Percentiles rank a stretch among this genome's conserved stretches.
These are phyloP conservation scores for Solanum chaucha DNA, from an alignment of 257 asterid species.

Conservation along the genomic window DNA sequence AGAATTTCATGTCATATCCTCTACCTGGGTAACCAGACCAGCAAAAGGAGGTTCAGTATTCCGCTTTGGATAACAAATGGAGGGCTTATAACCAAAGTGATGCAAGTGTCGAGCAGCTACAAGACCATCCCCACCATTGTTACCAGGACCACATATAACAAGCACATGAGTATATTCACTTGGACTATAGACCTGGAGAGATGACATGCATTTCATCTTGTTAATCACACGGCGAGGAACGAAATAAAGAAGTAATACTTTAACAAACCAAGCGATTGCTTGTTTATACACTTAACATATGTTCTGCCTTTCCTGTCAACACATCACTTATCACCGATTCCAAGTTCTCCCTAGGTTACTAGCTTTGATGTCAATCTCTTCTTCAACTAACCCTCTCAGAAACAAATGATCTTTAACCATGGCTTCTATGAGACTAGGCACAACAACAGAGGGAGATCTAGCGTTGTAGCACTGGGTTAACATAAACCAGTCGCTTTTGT, in stretches of 20 bases:
- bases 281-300: not conserved
- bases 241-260: not conserved
- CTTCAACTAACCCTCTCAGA: not conserved
- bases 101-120: slow-evolving; percentile 29
- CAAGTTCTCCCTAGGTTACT: not conserved
- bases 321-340: not conserved
- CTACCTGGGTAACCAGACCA: slow-evolving; percentile 83
- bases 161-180: slow-evolving; percentile 13
- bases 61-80: slow-evolving; percentile 21
- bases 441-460: not conserved
- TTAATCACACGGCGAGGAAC: not conserved
- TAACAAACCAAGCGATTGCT: not conserved
- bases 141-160: slow-evolving; percentile 28
- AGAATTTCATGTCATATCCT: not conserved
- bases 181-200: slow-evolving; percentile 16
- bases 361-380: not conserved
- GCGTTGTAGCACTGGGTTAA: not conserved
- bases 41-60: slow-evolving; percentile 11
- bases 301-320: not conserved
- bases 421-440: not conserved
- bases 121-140: slow-evolving; percentile 24
- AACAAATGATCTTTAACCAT: not conserved
- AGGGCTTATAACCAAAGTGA: slow-evolving; percentile 24
- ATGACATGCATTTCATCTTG: not conserved
- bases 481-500: not conserved